Base-by-base conservation (phyloP, 306 rosid genomes). In the Rubus idaeus region DNA sequence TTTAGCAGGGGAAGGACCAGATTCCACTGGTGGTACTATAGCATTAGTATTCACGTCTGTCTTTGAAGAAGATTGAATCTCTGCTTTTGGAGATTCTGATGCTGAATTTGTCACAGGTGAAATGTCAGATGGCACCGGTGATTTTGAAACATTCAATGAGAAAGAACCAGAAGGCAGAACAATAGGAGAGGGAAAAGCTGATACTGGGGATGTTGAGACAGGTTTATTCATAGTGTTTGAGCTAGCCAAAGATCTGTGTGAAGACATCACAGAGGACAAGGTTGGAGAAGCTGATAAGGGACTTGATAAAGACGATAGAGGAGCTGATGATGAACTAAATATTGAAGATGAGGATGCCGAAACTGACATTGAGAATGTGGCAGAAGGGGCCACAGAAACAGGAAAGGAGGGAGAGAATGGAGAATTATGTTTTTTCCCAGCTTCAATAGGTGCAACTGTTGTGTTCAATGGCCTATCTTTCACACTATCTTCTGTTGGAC, bases 11-110 rank as follows among this genome's bases (percentile, higher is more conserved):
- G 71, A 75, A 80, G 83, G 75, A 55, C 82, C 85, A 57, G 71
- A 75, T 76, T 63, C 74, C 49, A 7, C 68, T 70, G 81, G 17
- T 74, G 65, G 80, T 56, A 7, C 83, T 68, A 75, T 84, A 18
- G 80, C 74, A 46, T 86, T 70, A 77, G 85, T 73, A 61, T 76
- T 84, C 3, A 11, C 17, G 77, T 73, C 84, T 55, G 83, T 77
- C 70, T 80, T 88, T 47, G 68, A 77, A 26, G 70, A 75, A 17
- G 86, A 77, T 71, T 77, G 86, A 67, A 61, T 79, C 80, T 89
- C 88, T 37, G 74, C 52, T 55, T 82, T 86, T 20, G 77, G 77
- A 70, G 83, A 45, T n/a, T 80, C 91, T 5, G 52, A 77, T 35
- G 81, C 73, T 70, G 88, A 65, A 74, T 64, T 79, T 14, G 51